Conservation (phyloP, 768 basidiomycete species). For the Leccinum truebloodii region DNA sequence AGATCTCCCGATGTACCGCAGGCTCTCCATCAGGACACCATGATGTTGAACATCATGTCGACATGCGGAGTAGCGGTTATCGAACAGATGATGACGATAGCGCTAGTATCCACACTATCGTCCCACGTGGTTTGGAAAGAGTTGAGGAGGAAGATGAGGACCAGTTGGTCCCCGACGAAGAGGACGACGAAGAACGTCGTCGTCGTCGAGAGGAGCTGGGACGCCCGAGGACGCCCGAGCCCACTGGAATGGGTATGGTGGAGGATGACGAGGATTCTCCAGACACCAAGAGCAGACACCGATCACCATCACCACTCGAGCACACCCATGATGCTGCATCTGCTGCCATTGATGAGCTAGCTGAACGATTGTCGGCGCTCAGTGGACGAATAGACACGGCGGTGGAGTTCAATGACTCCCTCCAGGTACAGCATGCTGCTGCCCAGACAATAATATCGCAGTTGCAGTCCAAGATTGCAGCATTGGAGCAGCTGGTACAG, state of each 20-base stretch:
- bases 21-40: conserved; percentile 28
- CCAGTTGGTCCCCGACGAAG: conserved; percentile 39
- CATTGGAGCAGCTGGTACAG: conserved; percentile 69
- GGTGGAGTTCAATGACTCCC: conserved; percentile 64
- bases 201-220: conserved; percentile 56
- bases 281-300: conserved; percentile 20
- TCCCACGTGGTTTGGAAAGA: conserved; percentile 66
- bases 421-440: conserved; percentile 76
- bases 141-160: conserved; percentile 79
- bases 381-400: conserved; percentile 76
- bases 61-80: conserved; percentile 20
- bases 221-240: conserved; percentile 81
- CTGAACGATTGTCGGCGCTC: conserved; percentile 59
- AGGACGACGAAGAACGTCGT: conserved; percentile 50
- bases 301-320: conserved; percentile 17
- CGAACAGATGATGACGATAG: conserved; percentile 69
- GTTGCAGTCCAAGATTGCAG: conserved; percentile 66
- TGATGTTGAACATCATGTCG: conserved; percentile 19
- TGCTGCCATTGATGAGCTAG: conserved; percentile 54
- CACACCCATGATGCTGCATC: conserved; percentile 28
- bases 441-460: conserved; percentile 74
- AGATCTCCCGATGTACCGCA: conserved; percentile 22
- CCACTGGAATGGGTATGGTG: conserved; percentile 56
- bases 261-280: conserved; percentile 46
- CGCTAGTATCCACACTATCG: conserved; percentile 69